Base-by-base conservation (phyloP, 164 flowering plant genomes). In the Stephania cephalantha region DNA sequence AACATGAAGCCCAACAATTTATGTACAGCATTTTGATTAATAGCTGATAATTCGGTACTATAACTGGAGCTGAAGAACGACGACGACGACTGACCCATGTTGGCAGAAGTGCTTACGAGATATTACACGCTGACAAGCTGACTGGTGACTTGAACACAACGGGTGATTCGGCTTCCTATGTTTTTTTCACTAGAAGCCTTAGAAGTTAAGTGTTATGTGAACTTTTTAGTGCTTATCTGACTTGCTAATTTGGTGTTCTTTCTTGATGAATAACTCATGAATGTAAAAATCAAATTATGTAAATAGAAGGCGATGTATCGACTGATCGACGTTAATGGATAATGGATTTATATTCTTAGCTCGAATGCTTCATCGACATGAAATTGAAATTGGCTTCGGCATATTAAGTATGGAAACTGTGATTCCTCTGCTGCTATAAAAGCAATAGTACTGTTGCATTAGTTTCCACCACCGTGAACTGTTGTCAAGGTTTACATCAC, bases 1-100 rank as follows among this genome's bases (percentile, higher is more conserved):
- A 93, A 89, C 85, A 69, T 89, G 88, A 90, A 85, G 75, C 73
- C 92, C 79, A 89, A 81, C 83, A 87, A 83, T 72, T 95, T 95
- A 50, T 95, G 99, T 86, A 88, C 88, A 90, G 99, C 99, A 74
- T 95, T 91, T 76, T 95, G 86, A 91, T 71, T 35, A 61, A 74
- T 76, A 55, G 76, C 81, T 78, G 79, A 81, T 77, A 75, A 68
- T 44, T 13, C 69, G 18, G 13, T 15, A 17, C 20, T 58, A 58
- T 58, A 12, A 58, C 64, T 58, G 64, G 64, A 58, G 64, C 64
- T 58, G 64, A 58, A 58, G 64, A 35, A 35, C 42, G 42, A 35
- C 42, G 42, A 35, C 1, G 4, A 18, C 64, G 18, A 58, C 64
- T 58, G 64, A 58, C 20, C 64, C 64, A 15, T 58, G 64, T n/a